Percentiles rank a stretch among this genome's conserved stretches.
Conservation (phyloP, 2,329 filamentous ascomycete species). For the Neobulgaria alba region DNA sequence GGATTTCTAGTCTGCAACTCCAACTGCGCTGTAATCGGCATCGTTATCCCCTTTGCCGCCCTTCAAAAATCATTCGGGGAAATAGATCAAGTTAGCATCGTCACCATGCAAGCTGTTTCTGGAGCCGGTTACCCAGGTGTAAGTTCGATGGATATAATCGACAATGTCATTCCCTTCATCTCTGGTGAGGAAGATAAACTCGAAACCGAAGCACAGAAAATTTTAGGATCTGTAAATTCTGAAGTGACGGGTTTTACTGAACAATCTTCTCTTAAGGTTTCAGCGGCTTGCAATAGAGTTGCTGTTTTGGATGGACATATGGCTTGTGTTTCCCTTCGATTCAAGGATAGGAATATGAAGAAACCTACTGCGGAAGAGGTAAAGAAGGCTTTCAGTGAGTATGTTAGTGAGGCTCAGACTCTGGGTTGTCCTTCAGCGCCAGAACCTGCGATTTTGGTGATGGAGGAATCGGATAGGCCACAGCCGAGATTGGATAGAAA, state of each 20-base stretch:
- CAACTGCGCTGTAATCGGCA: constrained; percentile 93
- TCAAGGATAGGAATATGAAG: constrained; percentile 55
- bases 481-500: constrained; percentile 88
- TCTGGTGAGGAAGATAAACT: constrained; percentile 93
- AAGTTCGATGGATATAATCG: constrained; percentile 87
- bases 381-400: constrained; percentile 69
- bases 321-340: constrained; percentile 83
- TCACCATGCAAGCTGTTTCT: constrained; percentile 91
- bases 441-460: constrained; percentile 70
- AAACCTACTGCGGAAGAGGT: constrained; percentile 68
- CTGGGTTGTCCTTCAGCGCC: constrained; percentile 86
- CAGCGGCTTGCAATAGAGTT: constrained; percentile 85
- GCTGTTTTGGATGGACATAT: constrained; percentile 94
- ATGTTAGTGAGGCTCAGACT: constrained; percentile 71
- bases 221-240: constrained; percentile 67
- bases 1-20: constrained; percentile 97
- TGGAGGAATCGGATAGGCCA: constrained; percentile 82
- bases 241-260: constrained; percentile 68
- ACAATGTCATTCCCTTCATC: constrained; percentile 94
- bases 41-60: constrained; percentile 90
- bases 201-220: constrained; percentile 90
- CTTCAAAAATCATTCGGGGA: constrained; percentile 80
- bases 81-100: constrained; percentile 66
- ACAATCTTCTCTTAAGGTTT: constrained; percentile 66
- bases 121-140: constrained; percentile 89